These are phyloP conservation scores for Ramichloridium luteum DNA, from an alignment of 2,329 filamentous ascomycete species.

Conservation along the genomic window DNA sequence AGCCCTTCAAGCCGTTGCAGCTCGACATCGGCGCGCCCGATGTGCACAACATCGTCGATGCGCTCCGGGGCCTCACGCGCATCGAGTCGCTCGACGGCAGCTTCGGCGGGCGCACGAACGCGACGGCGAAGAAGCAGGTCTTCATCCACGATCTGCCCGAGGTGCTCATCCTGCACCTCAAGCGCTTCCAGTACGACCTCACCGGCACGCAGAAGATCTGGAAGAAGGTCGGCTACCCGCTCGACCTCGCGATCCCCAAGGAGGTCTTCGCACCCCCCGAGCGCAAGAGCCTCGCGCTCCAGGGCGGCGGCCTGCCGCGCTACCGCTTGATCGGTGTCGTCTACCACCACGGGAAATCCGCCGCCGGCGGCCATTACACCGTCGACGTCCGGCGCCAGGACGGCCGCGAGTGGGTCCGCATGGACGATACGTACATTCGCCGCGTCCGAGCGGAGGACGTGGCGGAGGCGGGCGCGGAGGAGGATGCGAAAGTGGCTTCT, in stretches of 20 bases:
- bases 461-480: conserved; percentile 70
- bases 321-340: conserved; percentile 84
- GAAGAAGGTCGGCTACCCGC: conserved; percentile 92
- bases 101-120: conserved; percentile 63
- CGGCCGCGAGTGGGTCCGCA: conserved; percentile 85
- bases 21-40: conserved; percentile 83
- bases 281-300: conserved; percentile 51
- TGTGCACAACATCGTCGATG: conserved; percentile 83
- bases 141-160: conserved; percentile 86
- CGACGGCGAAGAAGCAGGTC: conserved; percentile 76
- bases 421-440: conserved; percentile 85
- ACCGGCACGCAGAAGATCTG: conserved; percentile 92
- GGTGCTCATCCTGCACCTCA: conserved; percentile 86
- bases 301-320: conserved; percentile 61
- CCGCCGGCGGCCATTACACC: conserved; percentile 91
- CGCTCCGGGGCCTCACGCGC: conserved; percentile 69
- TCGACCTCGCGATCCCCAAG: conserved; percentile 85
- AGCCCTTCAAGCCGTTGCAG: conserved; percentile 89
- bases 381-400: conserved; percentile 94
- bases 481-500: conserved; percentile 55
- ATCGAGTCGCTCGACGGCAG: conserved; percentile 77
- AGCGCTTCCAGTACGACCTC: conserved; percentile 86
- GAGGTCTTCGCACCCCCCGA: conserved; percentile 74
- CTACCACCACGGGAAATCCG: conserved; percentile 96
- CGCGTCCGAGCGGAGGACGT: conserved; percentile 81